These are phyloP conservation scores for Aureobasidium sp. DNA, from an alignment of 2,329 filamentous ascomycete species.

Conservation along the genomic window DNA sequence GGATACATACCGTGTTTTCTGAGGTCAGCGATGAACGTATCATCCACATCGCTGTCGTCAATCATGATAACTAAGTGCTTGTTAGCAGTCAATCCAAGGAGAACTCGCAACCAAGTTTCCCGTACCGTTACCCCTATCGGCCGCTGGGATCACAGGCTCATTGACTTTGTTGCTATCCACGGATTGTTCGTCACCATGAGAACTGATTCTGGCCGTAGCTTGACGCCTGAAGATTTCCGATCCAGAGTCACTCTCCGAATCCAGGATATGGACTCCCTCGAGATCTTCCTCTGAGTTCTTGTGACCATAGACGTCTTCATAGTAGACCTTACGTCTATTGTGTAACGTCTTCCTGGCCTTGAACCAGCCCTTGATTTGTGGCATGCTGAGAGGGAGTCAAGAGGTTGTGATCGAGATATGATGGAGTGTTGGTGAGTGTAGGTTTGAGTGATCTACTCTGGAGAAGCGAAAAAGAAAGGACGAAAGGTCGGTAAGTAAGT, in stretches of 20 bases:
- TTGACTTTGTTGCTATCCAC: too few relatives aligned
- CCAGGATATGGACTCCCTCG: neutral
- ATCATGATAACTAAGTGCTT: neutral
- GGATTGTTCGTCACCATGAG: too few relatives aligned
- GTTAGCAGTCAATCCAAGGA: too few relatives aligned
- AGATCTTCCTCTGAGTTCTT: neutral
- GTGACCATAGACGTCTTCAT: slow-evolving; percentile 2
- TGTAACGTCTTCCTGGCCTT: neutral
- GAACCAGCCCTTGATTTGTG: neutral
- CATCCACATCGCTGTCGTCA: neutral
- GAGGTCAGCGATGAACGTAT: neutral
- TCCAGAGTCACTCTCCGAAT: neutral
- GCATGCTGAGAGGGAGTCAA: neutral
- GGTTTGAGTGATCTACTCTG: too few relatives aligned
- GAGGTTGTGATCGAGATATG: neutral
- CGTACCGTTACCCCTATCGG: too few relatives aligned
- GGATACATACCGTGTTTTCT: neutral
- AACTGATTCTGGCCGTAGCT: too few relatives aligned
- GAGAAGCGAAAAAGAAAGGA: too few relatives aligned
- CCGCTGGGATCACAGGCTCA: too few relatives aligned
- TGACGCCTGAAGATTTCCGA: neutral
- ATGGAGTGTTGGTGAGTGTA: too few relatives aligned
- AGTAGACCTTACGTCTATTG: neutral
- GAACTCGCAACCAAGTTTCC: too few relatives aligned
- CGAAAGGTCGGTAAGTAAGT: too few relatives aligned